phyloP scores from a whole-genome alignment of 192 early-diverging fungal species.

The Backusella circina region DNA sequence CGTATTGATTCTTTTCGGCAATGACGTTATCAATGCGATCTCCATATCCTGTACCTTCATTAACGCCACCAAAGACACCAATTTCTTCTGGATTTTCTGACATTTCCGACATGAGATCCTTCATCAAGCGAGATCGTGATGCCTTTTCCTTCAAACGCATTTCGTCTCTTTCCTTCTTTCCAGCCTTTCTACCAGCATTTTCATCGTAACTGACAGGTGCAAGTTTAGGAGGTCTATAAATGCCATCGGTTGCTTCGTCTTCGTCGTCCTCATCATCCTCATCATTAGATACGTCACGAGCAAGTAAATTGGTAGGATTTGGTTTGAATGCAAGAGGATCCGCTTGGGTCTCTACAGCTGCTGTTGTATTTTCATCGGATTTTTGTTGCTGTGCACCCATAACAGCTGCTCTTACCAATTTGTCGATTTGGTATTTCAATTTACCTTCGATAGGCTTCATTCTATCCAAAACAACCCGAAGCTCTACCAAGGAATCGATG shows the following conservation, averaged over 20 bases:
- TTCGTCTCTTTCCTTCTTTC: slow-evolving; percentile 62
- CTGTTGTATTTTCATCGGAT: slow-evolving; percentile 4
- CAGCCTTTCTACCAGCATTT: slow-evolving; percentile 40
- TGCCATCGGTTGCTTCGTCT: slow-evolving; percentile 44
- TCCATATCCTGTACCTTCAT: slow-evolving; percentile 59
- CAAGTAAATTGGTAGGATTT: slow-evolving; percentile 67
- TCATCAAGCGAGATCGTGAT: slow-evolving; percentile 77
- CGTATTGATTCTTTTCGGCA: slow-evolving; percentile 67
- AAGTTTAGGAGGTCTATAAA: slow-evolving; percentile 85
- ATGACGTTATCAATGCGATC: slow-evolving; percentile 54
- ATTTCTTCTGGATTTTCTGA: slow-evolving; percentile 83
- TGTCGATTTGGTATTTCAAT: slow-evolving; percentile 97
- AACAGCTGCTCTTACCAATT: slow-evolving; percentile 71
- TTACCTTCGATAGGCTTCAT: slow-evolving; percentile 92
- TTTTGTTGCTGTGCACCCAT: slow-evolving; percentile 39
- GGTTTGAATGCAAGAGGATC: slow-evolving; percentile 93
- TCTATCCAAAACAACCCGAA: slow-evolving; percentile 86
- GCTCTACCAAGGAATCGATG: slow-evolving; percentile 68
- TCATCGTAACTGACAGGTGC: slow-evolving; percentile 86
- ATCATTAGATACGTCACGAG: slow-evolving; percentile 37
- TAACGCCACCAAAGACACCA: slow-evolving; percentile 67
- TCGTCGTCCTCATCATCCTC: slow-evolving; percentile 39
- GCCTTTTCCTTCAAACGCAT: slow-evolving; percentile 63
- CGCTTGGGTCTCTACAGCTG: background rate
- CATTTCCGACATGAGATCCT: slow-evolving; percentile 79